Conservation (phyloP, 23 red algal species). For the Porphyridium purpureum region DNA sequence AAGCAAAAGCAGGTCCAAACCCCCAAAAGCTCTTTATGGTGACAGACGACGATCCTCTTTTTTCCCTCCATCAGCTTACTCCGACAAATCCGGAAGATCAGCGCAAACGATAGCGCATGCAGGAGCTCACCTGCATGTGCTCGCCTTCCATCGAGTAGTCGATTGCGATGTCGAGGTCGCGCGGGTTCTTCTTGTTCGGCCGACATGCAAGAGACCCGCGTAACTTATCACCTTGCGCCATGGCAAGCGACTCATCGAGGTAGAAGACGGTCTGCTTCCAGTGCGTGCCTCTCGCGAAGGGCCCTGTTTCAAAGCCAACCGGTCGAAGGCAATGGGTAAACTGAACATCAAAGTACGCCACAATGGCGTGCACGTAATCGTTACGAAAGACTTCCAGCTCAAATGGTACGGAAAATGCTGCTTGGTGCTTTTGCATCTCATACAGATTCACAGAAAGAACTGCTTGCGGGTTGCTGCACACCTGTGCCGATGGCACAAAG, state of each 20-base stretch:
- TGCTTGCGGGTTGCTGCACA: constrained; percentile 36
- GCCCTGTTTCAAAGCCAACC: constrained; percentile 70
- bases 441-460: constrained; percentile 60
- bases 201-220: constrained; percentile 70
- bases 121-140: constrained; percentile 4
- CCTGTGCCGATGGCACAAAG: constrained; percentile 71
- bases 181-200: constrained; percentile 67
- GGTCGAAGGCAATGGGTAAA: constrained; percentile 67
- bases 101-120: constrained; percentile 14
- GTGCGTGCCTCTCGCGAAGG: constrained; percentile 47
- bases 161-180: constrained; percentile 86
- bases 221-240: constrained; percentile 50
- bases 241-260: constrained; percentile 55
- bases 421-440: constrained; percentile 28
- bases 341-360: constrained; percentile 84
- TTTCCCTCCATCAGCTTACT: no score
- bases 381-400: constrained; percentile 41
- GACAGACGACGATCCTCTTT: no score
- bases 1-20: no score
- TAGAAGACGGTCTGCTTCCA: constrained; percentile 99
- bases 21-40: no score
- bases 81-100: not conserved
- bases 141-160: constrained; percentile 59
- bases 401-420: constrained; percentile 68
- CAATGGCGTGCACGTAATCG: constrained; percentile 83